Base-by-base conservation (phyloP, 768 basidiomycete species). In the Mycena chlorophos region DNA sequence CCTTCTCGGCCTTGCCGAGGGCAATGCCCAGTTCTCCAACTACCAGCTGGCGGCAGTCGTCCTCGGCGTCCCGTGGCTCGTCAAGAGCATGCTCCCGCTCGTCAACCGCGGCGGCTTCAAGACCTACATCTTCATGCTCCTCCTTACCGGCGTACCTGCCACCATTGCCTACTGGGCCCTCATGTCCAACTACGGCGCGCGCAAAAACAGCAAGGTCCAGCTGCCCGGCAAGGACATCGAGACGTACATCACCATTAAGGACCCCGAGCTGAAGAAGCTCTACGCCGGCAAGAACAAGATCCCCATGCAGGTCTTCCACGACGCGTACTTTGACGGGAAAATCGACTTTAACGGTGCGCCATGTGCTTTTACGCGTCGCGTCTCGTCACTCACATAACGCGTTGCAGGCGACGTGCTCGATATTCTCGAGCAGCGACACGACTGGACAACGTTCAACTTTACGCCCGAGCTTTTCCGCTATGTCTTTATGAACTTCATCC, bases 271-370 rank as follows among this genome's bases (percentile, higher is more conserved):
- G 68, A 90, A 85, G 76, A 78, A 79, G 27, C 77, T 84, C 56
- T 98, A 95, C 75, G 73, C 83, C 28, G 88, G 86, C 61, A 90
- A 87, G 73, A 83, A 86, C 64, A 98, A 97, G 74, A 98, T 99
- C 55, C 94, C 94, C 49, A 95, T 97, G 88, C 96, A 99, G 74
- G 75, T 90, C 62, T 96, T 97, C 80, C 88, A 98, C 68, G 97
- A 99, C 77, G 91, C 93, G 60, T 98, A 89, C 75, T 98, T 99
- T 69, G 94, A 95, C 48, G 88, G 88, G 47, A 98, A 98, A 75
- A 84, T 95, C 57, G 95, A 98, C 53, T 90, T 99, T 71, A 99
- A 98, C 49, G 94, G 96, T 90, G 40, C 37, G 80, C 71, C 12
- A 51, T 46, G 17, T 57, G n/a, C n/a, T n/a, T n/a, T n/a, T n/a